phyloP scores from a whole-genome alignment of 2,329 filamentous ascomycete genomes.

The Diaporthe eres region DNA sequence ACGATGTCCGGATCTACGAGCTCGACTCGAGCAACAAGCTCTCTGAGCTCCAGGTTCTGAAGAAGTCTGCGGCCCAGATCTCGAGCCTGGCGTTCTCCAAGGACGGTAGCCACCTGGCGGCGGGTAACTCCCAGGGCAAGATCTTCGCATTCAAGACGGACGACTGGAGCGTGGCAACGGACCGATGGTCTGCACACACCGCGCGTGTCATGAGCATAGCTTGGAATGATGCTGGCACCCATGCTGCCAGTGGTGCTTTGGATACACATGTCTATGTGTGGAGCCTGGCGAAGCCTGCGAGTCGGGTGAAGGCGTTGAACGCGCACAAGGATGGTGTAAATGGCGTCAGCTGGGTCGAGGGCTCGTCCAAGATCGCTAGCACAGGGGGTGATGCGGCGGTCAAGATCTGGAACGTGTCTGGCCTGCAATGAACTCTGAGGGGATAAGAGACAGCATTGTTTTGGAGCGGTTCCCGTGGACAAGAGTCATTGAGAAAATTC shows the following conservation, averaged over 20 bases:
- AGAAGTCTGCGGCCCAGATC: constrained; percentile 78
- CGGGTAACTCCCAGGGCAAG: constrained; percentile 87
- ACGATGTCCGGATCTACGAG: constrained; percentile 81
- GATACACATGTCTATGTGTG: constrained; percentile 96
- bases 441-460: not conserved
- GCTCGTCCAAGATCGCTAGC: constrained; percentile 78
- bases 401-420: constrained; percentile 85
- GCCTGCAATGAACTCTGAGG: constrained; percentile 58
- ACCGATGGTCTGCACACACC: constrained; percentile 76
- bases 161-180: constrained; percentile 80
- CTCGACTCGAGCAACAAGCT: constrained; percentile 70
- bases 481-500: not conserved
- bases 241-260: constrained; percentile 86
- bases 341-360: constrained; percentile 83
- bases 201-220: constrained; percentile 70
- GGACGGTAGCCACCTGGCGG: constrained; percentile 83
- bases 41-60: constrained; percentile 69
- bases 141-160: constrained; percentile 83
- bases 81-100: constrained; percentile 88
- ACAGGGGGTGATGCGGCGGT: constrained; percentile 90
- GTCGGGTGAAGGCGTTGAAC: constrained; percentile 85
- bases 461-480: not conserved
- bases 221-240: constrained; percentile 84
- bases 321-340: constrained; percentile 97
- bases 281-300: constrained; percentile 87